Evolutionary conservation across 2,329 filamentous ascomycete species (phyloP).

Genomic region (Ophiostoma perfectum): DNA sequence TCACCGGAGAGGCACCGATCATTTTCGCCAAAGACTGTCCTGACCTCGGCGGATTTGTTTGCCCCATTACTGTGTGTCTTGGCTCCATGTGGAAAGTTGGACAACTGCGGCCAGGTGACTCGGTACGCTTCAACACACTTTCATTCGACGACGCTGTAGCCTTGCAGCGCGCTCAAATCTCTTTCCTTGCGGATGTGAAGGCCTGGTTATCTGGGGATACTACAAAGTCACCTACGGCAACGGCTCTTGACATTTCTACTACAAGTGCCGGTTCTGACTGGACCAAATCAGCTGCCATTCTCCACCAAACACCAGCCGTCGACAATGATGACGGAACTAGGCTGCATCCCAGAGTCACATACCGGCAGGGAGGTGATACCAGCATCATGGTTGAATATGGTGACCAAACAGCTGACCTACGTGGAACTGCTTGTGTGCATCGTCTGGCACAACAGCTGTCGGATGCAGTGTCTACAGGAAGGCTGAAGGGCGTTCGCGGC

Average conservation of each 20-base stretch:
- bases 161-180: not conserved
- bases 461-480: not conserved
- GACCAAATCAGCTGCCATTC: not conserved
- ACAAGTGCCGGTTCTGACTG: not conserved
- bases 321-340: not conserved
- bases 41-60: conserved; percentile 8
- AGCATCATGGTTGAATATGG: conserved; percentile 11
- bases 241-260: not conserved
- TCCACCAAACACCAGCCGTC: not conserved
- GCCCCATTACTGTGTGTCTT: conserved; percentile 5
- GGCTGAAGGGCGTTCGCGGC: not conserved
- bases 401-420: not conserved
- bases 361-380: conserved; percentile 8
- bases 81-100: conserved; percentile 9
- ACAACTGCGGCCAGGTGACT: conserved; percentile 5
- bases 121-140: not conserved
- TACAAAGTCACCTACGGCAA: not conserved
- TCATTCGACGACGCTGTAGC: not conserved
- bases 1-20: not conserved
- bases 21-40: conserved; percentile 1
- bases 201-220: not conserved
- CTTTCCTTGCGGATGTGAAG: not conserved
- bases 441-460: not conserved
- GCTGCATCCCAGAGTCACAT: not conserved
- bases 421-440: conserved; percentile 7